phyloP scores from a whole-genome alignment of 768 basidiomycete genomes.

The Russula griseocarnosa region DNA sequence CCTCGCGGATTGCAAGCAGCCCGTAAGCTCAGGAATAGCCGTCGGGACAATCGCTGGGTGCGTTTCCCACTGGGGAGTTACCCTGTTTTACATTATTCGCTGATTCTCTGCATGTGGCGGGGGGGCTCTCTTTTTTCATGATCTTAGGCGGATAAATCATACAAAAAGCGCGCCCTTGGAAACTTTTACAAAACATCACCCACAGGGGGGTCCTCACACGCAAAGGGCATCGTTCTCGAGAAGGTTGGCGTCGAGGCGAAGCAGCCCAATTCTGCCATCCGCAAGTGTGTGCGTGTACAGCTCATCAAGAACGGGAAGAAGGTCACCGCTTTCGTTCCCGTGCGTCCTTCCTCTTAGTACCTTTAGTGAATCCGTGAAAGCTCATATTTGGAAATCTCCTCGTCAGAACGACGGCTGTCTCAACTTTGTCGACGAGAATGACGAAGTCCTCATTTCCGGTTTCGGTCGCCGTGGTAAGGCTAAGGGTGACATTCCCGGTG shows the following conservation, averaged over 20 bases:
- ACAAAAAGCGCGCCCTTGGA: slow-evolving; percentile 99
- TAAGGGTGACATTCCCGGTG: slow-evolving; percentile 99
- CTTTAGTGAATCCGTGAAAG: background rate
- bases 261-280: slow-evolving; percentile 99
- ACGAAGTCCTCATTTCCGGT: slow-evolving; percentile 98
- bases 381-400: background rate
- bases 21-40: slow-evolving; percentile 92
- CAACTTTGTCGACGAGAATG: slow-evolving; percentile 99
- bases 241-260: slow-evolving; percentile 99
- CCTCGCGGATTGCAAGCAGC: slow-evolving; percentile 98
- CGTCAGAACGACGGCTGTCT: slow-evolving; percentile 90
- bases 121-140: background rate
- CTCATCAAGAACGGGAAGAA: slow-evolving; percentile 99
- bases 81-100: background rate
- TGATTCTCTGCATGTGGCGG: slow-evolving; percentile 2
- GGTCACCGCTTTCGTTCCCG: slow-evolving; percentile 99
- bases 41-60: slow-evolving; percentile 97
- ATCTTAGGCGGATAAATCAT: slow-evolving; percentile 87
- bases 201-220: slow-evolving; percentile 98
- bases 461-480: slow-evolving; percentile 99
- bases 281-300: slow-evolving; percentile 99
- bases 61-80: slow-evolving; percentile 30
- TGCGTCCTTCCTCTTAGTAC: slow-evolving; percentile 40
- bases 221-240: slow-evolving; percentile 99
- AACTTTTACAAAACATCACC: slow-evolving; percentile 99